phyloP scores from a whole-genome alignment of 805 yeast species.

The Hanseniaspora clermontiae region DNA sequence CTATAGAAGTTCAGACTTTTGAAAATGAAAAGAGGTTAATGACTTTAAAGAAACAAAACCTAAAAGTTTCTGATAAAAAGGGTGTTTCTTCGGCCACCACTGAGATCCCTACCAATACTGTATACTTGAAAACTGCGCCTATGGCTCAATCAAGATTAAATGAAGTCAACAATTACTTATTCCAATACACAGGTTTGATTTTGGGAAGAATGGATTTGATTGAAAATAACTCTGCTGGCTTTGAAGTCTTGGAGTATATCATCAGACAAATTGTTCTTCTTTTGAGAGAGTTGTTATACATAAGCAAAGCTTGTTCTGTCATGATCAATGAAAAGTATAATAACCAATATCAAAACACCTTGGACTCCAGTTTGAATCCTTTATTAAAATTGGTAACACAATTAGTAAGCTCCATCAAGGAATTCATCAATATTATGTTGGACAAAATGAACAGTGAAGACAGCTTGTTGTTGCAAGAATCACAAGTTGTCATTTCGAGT shows the following conservation, averaged over 20 bases:
- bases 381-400: conserved; percentile 50
- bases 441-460: conserved; percentile 29
- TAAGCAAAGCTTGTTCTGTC: conserved; percentile 38
- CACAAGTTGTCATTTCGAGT: conserved; percentile 35
- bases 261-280: conserved; percentile 57
- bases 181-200: conserved; percentile 50
- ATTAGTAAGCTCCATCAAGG: conserved; percentile 51
- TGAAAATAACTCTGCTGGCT: conserved; percentile 59
- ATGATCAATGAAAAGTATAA: conserved; percentile 25
- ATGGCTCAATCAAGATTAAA: conserved; percentile 48
- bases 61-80: conserved; percentile 8
- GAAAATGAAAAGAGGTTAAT: conserved; percentile 21
- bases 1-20: conserved; percentile 42
- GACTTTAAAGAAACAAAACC: conserved; percentile 19
- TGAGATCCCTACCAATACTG: conserved; percentile 27
- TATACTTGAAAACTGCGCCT: conserved; percentile 44
- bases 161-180: conserved; percentile 49
- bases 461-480: conserved; percentile 10
- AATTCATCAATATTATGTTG: conserved; percentile 42
- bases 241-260: conserved; percentile 51
- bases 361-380: conserved; percentile 40
- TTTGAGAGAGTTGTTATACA: conserved; percentile 49
- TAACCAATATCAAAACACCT: conserved; percentile 22
- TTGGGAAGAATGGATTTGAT: conserved; percentile 68
- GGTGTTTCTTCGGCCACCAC: not conserved